These are phyloP conservation scores for Heritiera fomes DNA, from an alignment of 345 rosid species.

Conservation along the genomic window DNA sequence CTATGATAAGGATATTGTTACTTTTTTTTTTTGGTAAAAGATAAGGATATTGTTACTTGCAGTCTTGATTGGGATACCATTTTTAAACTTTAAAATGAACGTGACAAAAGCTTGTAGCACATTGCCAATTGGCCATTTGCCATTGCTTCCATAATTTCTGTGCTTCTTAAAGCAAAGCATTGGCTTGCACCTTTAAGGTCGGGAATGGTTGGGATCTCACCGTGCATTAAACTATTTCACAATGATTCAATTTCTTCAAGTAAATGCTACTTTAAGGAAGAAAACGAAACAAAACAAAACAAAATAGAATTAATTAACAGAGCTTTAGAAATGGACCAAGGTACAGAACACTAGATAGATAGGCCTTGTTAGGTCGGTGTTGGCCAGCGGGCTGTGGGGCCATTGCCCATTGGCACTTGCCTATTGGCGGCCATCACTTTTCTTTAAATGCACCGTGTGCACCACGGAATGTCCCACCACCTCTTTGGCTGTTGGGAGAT, in stretches of 20 bases:
- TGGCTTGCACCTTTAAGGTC: background rate
- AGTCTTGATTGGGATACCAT: background rate
- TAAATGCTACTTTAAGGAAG: no score
- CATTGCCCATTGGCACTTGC: background rate
- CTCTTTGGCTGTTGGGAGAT: background rate
- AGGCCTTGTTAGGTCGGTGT: background rate
- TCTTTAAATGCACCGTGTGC: constrained; percentile 11
- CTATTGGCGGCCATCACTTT: background rate
- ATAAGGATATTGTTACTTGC: background rate
- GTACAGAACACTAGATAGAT: background rate
- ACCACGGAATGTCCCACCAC: constrained; percentile 14
- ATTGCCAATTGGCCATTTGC: background rate
- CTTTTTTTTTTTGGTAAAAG: no score
- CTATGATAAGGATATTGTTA: background rate
- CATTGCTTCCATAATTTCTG: background rate
- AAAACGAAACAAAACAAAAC: background rate
- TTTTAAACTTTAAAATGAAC: background rate
- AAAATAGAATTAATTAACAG: background rate
- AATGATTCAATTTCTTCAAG: background rate
- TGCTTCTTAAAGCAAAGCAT: background rate
- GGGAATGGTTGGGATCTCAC: background rate
- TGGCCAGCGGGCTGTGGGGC: background rate
- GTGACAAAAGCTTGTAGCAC: background rate
- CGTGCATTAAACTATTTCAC: background rate
- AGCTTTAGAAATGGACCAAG: background rate